Base-by-base conservation (phyloP, 23 red algal genomes). In the Gracilaria vermiculophylla region DNA sequence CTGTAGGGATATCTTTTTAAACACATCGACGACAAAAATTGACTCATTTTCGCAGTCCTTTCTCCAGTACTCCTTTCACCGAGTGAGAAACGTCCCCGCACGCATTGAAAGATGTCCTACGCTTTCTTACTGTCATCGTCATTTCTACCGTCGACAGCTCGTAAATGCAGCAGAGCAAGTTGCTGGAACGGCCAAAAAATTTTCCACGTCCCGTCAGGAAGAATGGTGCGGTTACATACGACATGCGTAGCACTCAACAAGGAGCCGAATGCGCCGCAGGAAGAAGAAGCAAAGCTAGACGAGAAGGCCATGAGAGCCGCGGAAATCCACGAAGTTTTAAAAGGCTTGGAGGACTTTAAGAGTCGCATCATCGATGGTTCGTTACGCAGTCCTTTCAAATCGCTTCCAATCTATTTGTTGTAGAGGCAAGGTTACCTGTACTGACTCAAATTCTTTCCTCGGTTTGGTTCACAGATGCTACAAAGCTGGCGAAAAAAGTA, bases 261-360 rank as follows among this genome's bases (percentile, higher is more conserved):
- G 53, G 67, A 69, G 11, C 41, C 72, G 20, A 40, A 91, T 80
- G 65, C 61, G 17, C 21, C 77, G 20, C 58, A 93, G n/a, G 90
- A 93, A 24, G 89, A 82, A 25, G 90, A 84, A 41, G n/a, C n/a
- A n/a, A 24, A 66, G 33, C 61, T 93, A 20, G 90, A 93, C 56
- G 90, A 85, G 62, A 64, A 42, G 11, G 90, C 90, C 27, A 84
- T 93, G 65, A 62, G 90, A 16, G 90, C 90, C 9, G 90, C 90
- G 21, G 90, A 93, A 51, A 93, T 93, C 54, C 90, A 93, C 57
- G 90, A 93, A 70, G 90, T 93, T 2, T 53, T 93, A n/a, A 47
- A 49, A 14, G 90, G 90, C 51, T 52, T 93, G 23, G 58, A 85
- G 2, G 80, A 93, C 15, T 93, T 93, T 43, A 84, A 78, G 49